Conservation (phyloP, 371 early-diverging fungal genomes). For the Zopfochytrium polystomum region DNA sequence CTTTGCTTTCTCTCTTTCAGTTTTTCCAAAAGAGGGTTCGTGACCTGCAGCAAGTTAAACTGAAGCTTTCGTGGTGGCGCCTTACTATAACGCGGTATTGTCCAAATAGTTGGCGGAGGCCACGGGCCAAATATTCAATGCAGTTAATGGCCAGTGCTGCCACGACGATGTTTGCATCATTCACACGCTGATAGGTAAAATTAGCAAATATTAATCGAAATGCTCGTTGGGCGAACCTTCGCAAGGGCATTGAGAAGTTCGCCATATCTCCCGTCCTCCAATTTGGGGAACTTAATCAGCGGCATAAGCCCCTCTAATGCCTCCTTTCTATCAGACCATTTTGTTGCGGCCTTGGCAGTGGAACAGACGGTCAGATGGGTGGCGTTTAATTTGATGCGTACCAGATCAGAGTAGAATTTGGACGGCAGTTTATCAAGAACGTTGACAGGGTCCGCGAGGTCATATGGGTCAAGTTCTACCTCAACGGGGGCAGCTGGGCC, state of each 20-base stretch:
- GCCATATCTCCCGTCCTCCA: slow-evolving; percentile 69
- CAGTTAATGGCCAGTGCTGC: slow-evolving; percentile 75
- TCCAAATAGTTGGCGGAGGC: slow-evolving; percentile 73
- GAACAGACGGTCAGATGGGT: not conserved
- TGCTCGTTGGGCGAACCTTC: slow-evolving; percentile 56
- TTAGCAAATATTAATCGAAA: not conserved
- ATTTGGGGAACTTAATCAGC: slow-evolving; percentile 69
- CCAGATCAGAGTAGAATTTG: slow-evolving; percentile 72
- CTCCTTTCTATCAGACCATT: slow-evolving; percentile 96
- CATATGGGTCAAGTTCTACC: slow-evolving; percentile 68
- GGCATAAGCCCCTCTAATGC: slow-evolving; percentile 72
- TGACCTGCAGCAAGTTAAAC: slow-evolving; percentile 21
- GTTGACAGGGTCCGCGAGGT: slow-evolving; percentile 86
- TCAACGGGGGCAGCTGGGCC: slow-evolving; percentile 39
- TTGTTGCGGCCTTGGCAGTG: slow-evolving; percentile 63
- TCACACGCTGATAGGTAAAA: slow-evolving; percentile 51
- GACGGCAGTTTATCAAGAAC: slow-evolving; percentile 78
- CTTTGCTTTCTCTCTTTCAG: slow-evolving; percentile 90
- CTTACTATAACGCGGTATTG: slow-evolving; percentile 69
- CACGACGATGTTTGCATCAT: slow-evolving; percentile 85
- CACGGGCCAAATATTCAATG: slow-evolving; percentile 80
- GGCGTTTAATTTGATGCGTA: slow-evolving; percentile 19
- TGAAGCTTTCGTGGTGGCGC: not conserved
- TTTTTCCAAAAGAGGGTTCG: slow-evolving; percentile 76
- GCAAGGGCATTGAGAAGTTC: slow-evolving; percentile 80